Base-by-base conservation (phyloP, 192 early-diverging fungal species). In the Gaertneriomyces sp. region DNA sequence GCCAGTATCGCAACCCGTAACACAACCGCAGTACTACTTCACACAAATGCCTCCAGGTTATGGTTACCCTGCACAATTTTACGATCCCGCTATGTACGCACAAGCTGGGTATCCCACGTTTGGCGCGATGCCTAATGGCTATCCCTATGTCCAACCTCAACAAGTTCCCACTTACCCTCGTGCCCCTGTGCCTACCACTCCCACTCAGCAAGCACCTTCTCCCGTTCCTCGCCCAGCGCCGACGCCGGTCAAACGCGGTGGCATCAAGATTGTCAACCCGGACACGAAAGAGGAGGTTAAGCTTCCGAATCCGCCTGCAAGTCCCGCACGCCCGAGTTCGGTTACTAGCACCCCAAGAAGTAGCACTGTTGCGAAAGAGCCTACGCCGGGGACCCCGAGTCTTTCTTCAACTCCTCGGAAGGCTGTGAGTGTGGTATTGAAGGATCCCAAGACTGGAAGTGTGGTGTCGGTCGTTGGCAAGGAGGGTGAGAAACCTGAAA, bases 271-370 rank as follows among this genome's bases (percentile, higher is more conserved):
- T 19, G 65, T 53, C 8, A 41, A 56, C 43, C 66, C 66, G 5
- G 50, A 68, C 63, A 68, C 66, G 12, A 51, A 47, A 12, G 66
- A 68, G 66, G 12, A 14, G n/a, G 64, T 66, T 41, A 11, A 65
- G 19, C 59, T 66, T 14, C 59, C 64, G 6, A n/a, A 42, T 25
- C 25, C 25, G 25, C 25, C 25, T 33, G 45, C 40, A 6, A 39
- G 19, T 20, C 14, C 57, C 6, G 60, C 64, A 6, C 10, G 61
- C 42, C 38, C 62, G 58, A 14, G 61, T 19, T 60, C 64, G 14
- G 25, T 33, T 33, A 33, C 25, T 33, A 33, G 25, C 25, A 39
- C 54, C 17, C 54, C 54, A 56, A 16, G 54, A 39, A 38, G 12
- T 33, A 38, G 14, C 39, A 39, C 54, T 14, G 20, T 39, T 33